These are phyloP conservation scores for Symbiodinium pilosum DNA, from an alignment of 73 alveolate species.

Conservation along the genomic window DNA sequence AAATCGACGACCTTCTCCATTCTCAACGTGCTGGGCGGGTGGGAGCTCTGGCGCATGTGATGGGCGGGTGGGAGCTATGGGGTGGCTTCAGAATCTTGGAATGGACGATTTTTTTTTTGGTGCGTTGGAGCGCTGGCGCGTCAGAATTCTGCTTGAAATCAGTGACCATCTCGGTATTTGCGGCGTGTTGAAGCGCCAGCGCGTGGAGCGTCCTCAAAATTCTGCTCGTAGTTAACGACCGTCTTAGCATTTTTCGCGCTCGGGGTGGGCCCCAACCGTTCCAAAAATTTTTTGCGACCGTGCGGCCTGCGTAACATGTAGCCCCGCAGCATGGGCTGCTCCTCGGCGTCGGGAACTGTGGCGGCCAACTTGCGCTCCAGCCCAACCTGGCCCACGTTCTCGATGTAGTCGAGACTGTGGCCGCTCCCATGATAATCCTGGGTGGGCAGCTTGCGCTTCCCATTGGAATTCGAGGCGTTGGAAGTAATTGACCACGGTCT, in stretches of 20 bases:
- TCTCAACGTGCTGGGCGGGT: too few relatives aligned
- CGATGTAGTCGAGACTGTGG: constrained; percentile 14
- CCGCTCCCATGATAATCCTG: constrained; percentile 29
- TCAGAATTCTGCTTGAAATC: too few relatives aligned
- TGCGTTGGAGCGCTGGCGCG: too few relatives aligned
- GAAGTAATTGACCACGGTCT: constrained; percentile 2
- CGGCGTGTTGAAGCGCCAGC: too few relatives aligned
- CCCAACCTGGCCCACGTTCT: not conserved
- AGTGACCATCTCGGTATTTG: too few relatives aligned
- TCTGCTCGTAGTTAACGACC: not conserved
- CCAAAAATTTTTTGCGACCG: not conserved
- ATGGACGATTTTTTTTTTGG: too few relatives aligned
- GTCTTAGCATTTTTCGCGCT: not conserved
- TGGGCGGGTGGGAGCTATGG: too few relatives aligned
- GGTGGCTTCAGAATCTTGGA: too few relatives aligned
- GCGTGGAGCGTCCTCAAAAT: not conserved
- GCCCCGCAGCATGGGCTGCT: not conserved
- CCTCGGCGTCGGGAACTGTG: constrained; percentile 1
- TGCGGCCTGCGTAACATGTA: constrained; percentile 25
- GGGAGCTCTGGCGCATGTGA: too few relatives aligned
- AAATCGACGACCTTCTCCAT: too few relatives aligned
- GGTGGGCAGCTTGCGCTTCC: not conserved
- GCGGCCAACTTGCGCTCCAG: constrained; percentile 23
- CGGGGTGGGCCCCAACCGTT: not conserved
- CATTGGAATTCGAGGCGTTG: constrained; percentile 19